A percentile compares a stretch with the other conserved stretches of the same genome.
Evolutionary conservation across 208 protist species (phyloP).

Genomic region (Giardia duodenalis): DNA sequence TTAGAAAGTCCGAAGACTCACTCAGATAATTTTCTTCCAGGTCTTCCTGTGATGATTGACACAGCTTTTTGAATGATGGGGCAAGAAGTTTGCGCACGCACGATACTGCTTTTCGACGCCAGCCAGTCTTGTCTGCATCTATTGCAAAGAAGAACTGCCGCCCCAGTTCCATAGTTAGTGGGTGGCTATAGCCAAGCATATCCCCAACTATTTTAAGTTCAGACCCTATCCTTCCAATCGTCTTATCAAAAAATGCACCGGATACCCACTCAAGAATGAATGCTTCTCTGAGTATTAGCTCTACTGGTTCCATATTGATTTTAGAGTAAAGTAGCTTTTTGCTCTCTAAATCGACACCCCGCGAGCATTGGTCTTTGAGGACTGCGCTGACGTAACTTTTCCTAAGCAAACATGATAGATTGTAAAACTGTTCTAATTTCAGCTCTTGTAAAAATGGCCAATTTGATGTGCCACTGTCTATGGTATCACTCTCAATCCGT

Average conservation of each 20-base stretch:
- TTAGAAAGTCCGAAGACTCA: too few relatives aligned
- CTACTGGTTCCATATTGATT: background rate
- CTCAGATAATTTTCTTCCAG: too few relatives aligned
- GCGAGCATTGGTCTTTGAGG: too few relatives aligned
- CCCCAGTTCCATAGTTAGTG: background rate
- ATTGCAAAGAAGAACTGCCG: background rate
- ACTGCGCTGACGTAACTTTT: too few relatives aligned
- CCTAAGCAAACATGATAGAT: too few relatives aligned
- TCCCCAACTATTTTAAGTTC: background rate
- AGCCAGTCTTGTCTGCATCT: background rate
- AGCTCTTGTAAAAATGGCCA: too few relatives aligned
- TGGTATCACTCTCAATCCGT: background rate
- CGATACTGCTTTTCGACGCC: too few relatives aligned
- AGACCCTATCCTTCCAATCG: background rate
- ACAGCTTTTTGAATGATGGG: too few relatives aligned
- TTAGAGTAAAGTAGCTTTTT: background rate
- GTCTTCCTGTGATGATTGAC: too few relatives aligned
- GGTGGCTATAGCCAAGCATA: background rate
- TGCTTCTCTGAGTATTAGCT: background rate
- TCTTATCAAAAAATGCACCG: background rate
- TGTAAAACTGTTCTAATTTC: background rate
- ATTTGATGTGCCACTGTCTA: too few relatives aligned
- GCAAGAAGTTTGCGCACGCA: too few relatives aligned
- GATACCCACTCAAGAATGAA: background rate
- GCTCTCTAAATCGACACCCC: background rate